phyloP scores from a whole-genome alignment of 805 yeast genomes.

The Candida ulmi region DNA sequence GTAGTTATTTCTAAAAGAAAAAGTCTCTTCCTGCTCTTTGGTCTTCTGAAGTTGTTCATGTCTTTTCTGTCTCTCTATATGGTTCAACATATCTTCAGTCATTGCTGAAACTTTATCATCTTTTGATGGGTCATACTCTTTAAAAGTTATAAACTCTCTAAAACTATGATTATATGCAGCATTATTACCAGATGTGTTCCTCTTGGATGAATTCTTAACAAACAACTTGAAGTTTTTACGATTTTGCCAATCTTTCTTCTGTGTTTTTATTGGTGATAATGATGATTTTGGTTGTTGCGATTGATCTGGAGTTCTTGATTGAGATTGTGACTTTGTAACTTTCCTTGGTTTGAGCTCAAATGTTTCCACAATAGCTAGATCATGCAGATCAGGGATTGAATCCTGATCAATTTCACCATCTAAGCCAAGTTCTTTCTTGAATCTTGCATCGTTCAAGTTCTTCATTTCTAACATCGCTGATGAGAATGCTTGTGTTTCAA shows the following conservation, averaged over 20 bases:
- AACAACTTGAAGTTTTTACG: slow-evolving; percentile 37
- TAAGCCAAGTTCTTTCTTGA: slow-evolving; percentile 12
- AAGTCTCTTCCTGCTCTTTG: background rate
- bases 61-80: slow-evolving; percentile 9
- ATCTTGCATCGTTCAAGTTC: slow-evolving; percentile 16
- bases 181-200: background rate
- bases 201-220: slow-evolving; percentile 23
- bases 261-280: background rate
- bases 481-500: slow-evolving; percentile 11
- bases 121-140: slow-evolving; percentile 17
- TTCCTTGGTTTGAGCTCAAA: slow-evolving; percentile 15
- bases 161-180: slow-evolving; percentile 17
- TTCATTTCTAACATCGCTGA: slow-evolving; percentile 15
- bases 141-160: slow-evolving; percentile 28
- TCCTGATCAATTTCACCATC: slow-evolving; percentile 11
- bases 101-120: slow-evolving; percentile 1
- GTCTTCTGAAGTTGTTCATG: slow-evolving; percentile 6
- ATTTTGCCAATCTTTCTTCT: slow-evolving; percentile 21
- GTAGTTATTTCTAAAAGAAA: slow-evolving; percentile 1
- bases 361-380: slow-evolving; percentile 32
- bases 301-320: background rate
- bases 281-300: background rate
- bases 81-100: slow-evolving; percentile 4
- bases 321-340: background rate
- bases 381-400: slow-evolving; percentile 25